Percentiles rank a stretch among this genome's conserved stretches.
phyloP scores from a whole-genome alignment of 192 early-diverging fungal genomes.

The Linnemannia exigua region DNA sequence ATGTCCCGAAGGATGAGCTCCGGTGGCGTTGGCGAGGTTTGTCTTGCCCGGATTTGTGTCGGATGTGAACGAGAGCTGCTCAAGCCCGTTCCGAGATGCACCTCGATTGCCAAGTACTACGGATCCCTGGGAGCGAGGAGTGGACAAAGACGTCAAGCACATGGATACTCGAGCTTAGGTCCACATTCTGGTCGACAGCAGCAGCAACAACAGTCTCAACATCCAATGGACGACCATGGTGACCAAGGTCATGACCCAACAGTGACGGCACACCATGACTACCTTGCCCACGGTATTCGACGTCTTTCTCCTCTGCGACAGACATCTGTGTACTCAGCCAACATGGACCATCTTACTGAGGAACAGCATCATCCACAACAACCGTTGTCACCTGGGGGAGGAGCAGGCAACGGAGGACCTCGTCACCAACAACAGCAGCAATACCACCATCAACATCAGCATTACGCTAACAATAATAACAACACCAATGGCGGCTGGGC shows the following conservation, averaged over 20 bases:
- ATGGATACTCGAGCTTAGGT: slow-evolving; percentile 40
- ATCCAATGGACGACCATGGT: slow-evolving; percentile 20
- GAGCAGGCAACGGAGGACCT: neutral
- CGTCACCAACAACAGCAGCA: slow-evolving; percentile 4
- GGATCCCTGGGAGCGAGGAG: slow-evolving; percentile 21
- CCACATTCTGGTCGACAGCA: slow-evolving; percentile 26
- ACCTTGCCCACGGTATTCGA: slow-evolving; percentile 25
- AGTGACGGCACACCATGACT: slow-evolving; percentile 7
- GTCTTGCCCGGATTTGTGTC: slow-evolving; percentile 51
- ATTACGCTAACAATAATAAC: neutral
- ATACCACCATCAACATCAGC: neutral
- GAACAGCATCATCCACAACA: neutral
- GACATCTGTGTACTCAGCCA: slow-evolving; percentile 9
- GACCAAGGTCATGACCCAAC: slow-evolving; percentile 15
- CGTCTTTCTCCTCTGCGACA: slow-evolving; percentile 44
- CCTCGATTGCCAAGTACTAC: slow-evolving; percentile 50
- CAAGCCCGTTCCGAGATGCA: slow-evolving; percentile 48
- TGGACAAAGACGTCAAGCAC: slow-evolving; percentile 1
- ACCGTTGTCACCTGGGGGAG: neutral
- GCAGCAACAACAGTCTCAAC: neutral
- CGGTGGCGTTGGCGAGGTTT: slow-evolving; percentile 50
- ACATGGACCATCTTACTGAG: neutral
- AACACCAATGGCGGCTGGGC: slow-evolving; percentile 9
- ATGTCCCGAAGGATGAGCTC: slow-evolving; percentile 56
- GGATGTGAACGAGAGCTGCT: slow-evolving; percentile 52